Evolutionary conservation across 345 rosid genomes (phyloP), one percentile per base, ranked within the genome.

Genomic region (Gossypium australe): DNA sequence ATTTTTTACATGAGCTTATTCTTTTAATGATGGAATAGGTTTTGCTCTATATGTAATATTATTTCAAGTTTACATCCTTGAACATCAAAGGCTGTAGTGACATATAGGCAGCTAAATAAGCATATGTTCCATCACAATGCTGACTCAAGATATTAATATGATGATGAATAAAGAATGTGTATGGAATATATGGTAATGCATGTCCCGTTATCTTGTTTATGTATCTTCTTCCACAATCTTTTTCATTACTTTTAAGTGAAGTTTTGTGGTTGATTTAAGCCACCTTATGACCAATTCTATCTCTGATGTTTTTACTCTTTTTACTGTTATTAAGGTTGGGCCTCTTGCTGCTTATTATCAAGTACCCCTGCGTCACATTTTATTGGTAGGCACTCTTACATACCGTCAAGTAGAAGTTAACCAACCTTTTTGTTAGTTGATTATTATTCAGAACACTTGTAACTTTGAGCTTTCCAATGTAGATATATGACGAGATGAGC

Each of bases 401-500:
- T 59, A 51, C 60, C 8, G 14, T 70, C 57, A 12, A 27, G 25
- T 38, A 70, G 73, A 67, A 18, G 12, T 67, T 22, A 0, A 22
- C 3, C 47, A 18, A 48, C 17, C 13, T 43, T 66, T 13, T 45
- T 22, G 24, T 67, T 51, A 44, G 34, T n/a, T 69, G 25, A 9
- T 25, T 51, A 24, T 48, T 51, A 20, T 45, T 20, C 12, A 58
- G 41, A 55, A 44, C 16, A 47, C 9, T 34, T 20, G 12, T 61
- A 43, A 16, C 49, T 79, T 38, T 47, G 82, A 41, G 22, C 67
- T 72, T 63, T 68, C 57, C 68, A 63, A 44, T 72, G 47, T 81
- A 94, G 97, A 82, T 88, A 2, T 92, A 90, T 49, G 97, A 94
- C 78, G 98, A 92, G 78, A 89, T 92, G 94, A 92, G 87, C 84